Conservation (phyloP, 2,329 filamentous ascomycete species). For the Capronia epimyces region DNA sequence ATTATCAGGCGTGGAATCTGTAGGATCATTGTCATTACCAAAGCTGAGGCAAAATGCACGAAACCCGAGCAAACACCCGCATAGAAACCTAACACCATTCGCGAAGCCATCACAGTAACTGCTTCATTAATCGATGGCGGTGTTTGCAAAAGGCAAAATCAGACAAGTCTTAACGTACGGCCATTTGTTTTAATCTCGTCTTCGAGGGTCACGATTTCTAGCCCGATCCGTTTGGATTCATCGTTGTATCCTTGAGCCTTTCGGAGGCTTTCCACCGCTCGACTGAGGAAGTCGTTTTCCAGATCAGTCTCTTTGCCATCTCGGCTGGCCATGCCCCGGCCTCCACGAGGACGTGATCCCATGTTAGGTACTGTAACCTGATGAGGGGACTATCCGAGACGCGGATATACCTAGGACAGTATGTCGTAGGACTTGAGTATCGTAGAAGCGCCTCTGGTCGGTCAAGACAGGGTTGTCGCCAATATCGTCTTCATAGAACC, state of each 20-base stretch:
- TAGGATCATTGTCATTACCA: neutral
- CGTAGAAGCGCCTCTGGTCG: neutral
- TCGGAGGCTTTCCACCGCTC: conserved; percentile 24
- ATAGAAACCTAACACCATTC: too few species aligned
- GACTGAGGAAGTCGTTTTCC: conserved; percentile 25
- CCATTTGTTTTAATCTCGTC: conserved; percentile 44
- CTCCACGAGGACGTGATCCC: conserved; percentile 24
- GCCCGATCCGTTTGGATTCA: conserved; percentile 31
- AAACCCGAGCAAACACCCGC: too few species aligned
- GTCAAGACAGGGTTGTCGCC: neutral
- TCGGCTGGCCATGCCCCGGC: conserved; percentile 22
- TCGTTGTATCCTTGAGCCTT: conserved; percentile 27
- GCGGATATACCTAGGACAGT: neutral
- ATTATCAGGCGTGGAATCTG: conserved; percentile 24
- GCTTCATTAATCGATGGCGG: too few species aligned
- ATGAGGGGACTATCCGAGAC: neutral
- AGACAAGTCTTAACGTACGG: conserved; percentile 30
- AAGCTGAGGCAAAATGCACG: neutral
- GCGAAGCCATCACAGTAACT: too few species aligned
- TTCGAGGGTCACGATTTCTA: conserved; percentile 39
- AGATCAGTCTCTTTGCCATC: conserved; percentile 27
- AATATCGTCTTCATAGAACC: neutral
- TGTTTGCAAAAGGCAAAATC: neutral
- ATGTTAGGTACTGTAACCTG: conserved; percentile 10
- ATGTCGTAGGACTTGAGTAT: too few species aligned